A percentile compares a stretch with the other conserved stretches of the same genome.
Conservation (phyloP, 495 filamentous ascomycete species). For the Penicillium robsamsonii region DNA sequence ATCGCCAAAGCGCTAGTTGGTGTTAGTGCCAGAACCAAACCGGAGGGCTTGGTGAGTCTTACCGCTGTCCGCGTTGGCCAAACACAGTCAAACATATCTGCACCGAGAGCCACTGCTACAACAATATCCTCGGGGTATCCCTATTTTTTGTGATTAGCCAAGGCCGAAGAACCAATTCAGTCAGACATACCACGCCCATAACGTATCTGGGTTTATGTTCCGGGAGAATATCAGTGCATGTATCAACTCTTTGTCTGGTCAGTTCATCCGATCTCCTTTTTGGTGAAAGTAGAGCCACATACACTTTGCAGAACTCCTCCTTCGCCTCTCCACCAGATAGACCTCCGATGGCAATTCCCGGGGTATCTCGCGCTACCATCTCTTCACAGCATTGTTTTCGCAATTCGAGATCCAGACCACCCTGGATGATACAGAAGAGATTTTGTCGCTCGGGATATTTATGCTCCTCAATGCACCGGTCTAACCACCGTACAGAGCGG, state of each 20-base stretch:
- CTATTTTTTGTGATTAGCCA: constrained; percentile 32
- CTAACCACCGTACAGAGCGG: constrained; percentile 96
- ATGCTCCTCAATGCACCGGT: constrained; percentile 92
- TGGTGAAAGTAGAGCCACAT: constrained; percentile 17
- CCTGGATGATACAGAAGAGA: constrained; percentile 98
- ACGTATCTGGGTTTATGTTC: constrained; percentile 94
- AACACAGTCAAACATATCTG: constrained; percentile 99
- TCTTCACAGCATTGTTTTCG: constrained; percentile 77
- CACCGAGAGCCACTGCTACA: constrained; percentile 86
- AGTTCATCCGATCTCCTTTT: constrained; percentile 1
- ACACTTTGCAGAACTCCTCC: constrained; percentile 60
- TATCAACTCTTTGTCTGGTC: constrained; percentile 59
- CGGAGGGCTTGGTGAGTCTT: constrained; percentile 16
- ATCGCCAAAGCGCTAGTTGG: constrained; percentile 72
- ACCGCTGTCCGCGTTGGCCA: constrained; percentile 95
- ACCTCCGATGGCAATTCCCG: constrained; percentile 94
- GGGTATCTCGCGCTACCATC: constrained; percentile 90
- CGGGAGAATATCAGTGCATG: constrained; percentile 81
- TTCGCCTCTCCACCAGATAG: constrained; percentile 83
- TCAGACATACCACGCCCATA: constrained; percentile 80
- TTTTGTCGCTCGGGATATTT: constrained; percentile 81
- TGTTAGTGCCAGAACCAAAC: neutral
- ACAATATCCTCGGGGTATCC: constrained; percentile 94
- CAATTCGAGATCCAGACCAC: constrained; percentile 88
- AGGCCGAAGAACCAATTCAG: neutral